phyloP scores from a whole-genome alignment of 2,329 filamentous ascomycete genomes.

The Botrytis medusae region DNA sequence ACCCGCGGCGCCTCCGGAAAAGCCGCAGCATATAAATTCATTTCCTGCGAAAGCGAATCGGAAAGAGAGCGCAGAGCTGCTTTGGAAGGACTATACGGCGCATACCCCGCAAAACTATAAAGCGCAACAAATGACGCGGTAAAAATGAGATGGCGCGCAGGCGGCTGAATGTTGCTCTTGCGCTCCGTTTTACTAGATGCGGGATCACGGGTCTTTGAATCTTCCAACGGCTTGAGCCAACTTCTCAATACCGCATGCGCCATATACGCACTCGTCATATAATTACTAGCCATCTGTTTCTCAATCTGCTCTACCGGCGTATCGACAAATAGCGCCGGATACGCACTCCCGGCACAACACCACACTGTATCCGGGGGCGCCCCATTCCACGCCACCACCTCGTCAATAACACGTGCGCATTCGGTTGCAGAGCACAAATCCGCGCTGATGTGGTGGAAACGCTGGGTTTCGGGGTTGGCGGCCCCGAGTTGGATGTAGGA shows the following conservation, averaged over 20 bases:
- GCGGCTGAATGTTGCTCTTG: constrained; percentile 27
- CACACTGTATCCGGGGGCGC: constrained; percentile 80
- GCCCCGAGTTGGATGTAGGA: constrained; percentile 10
- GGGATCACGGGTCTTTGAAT: constrained; percentile 27
- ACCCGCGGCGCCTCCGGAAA: constrained; percentile 51
- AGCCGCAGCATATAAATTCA: constrained; percentile 78
- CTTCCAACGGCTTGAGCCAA: constrained; percentile 59
- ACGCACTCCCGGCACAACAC: constrained; percentile 76
- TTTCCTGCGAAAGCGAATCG: constrained; percentile 79
- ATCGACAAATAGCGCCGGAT: constrained; percentile 74
- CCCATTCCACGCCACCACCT: constrained; percentile 76
- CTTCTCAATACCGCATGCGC: constrained; percentile 73
- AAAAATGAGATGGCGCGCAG: constrained; percentile 70
- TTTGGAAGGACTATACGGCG: constrained; percentile 78
- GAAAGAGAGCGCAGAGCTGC: constrained; percentile 77
- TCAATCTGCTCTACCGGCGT: constrained; percentile 64
- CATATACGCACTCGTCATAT: constrained; percentile 80
- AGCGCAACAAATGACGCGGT: constrained; percentile 75
- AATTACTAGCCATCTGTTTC: constrained; percentile 86
- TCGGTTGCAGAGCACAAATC: neutral
- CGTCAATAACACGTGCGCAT: constrained; percentile 53
- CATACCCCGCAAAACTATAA: constrained; percentile 76
- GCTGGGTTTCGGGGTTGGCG: neutral
- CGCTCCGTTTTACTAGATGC: neutral
- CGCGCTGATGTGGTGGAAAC: constrained; percentile 19